phyloP scores from a whole-genome alignment of 352 stramenopile species.

The Globisporangium ultimum region DNA sequence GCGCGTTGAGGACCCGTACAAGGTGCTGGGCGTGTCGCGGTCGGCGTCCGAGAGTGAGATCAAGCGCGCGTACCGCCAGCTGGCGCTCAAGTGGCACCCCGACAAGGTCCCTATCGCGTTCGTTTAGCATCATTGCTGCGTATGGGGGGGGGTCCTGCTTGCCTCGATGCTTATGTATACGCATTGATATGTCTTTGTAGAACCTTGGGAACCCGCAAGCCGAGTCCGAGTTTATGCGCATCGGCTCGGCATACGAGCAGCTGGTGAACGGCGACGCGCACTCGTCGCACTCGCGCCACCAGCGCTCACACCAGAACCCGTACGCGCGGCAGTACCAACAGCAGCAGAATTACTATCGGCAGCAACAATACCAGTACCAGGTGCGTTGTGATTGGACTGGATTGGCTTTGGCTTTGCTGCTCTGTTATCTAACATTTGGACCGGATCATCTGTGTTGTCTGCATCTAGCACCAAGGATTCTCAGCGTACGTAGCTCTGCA shows the following conservation, averaged over 20 bases:
- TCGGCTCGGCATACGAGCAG: constrained; percentile 67
- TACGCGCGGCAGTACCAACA: constrained; percentile 28
- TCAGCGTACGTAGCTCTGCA: neutral
- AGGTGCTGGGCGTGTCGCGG: constrained; percentile 56
- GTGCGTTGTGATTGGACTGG: constrained; percentile 9
- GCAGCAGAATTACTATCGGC: constrained; percentile 43
- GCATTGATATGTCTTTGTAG: constrained; percentile 11
- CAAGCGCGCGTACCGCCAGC: constrained; percentile 79
- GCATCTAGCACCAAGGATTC: constrained; percentile 26
- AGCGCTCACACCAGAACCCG: constrained; percentile 13
- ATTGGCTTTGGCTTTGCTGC: neutral
- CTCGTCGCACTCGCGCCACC: constrained; percentile 9
- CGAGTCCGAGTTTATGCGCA: constrained; percentile 74
- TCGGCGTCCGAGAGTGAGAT: constrained; percentile 72
- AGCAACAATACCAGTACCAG: constrained; percentile 35
- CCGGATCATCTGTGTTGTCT: constrained; percentile 19
- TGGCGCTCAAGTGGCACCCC: constrained; percentile 89
- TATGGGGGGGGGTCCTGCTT: constrained; percentile 3
- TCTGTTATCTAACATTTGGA: too few species aligned
- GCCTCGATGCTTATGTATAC: neutral
- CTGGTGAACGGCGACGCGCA: constrained; percentile 34
- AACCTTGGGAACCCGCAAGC: constrained; percentile 64
- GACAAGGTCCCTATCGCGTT: constrained; percentile 60
- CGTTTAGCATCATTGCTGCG: too few species aligned
- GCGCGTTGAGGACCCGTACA: constrained; percentile 66